Percentiles rank a stretch among this genome's conserved stretches.
phyloP scores from a whole-genome alignment of 2,329 filamentous ascomycete species.

The Ciborinia camelliae region DNA sequence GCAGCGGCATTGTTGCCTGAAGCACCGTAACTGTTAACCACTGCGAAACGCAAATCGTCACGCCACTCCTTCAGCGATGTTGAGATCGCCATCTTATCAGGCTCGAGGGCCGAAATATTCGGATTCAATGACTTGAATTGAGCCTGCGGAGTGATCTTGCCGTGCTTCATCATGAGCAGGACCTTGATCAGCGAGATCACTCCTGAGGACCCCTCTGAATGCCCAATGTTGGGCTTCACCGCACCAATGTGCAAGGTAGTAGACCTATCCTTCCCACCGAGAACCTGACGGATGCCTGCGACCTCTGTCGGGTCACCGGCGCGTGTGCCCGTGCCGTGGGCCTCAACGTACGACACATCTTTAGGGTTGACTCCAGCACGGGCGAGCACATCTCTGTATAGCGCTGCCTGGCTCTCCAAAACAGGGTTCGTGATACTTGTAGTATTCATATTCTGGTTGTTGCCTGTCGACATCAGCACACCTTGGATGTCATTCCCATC shows the following conservation, averaged over 20 bases:
- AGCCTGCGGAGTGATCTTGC: slow-evolving; percentile 41
- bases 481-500: slow-evolving; percentile 53
- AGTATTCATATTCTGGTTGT: slow-evolving; percentile 59
- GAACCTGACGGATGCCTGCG: slow-evolving; percentile 12
- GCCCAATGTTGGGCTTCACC: slow-evolving; percentile 40
- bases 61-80: neutral
- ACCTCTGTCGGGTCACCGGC: slow-evolving; percentile 26
- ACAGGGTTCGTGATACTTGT: slow-evolving; percentile 54
- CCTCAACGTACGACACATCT: slow-evolving; percentile 21
- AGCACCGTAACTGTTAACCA: slow-evolving; percentile 13
- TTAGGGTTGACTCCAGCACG: slow-evolving; percentile 15
- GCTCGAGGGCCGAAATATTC: slow-evolving; percentile 5
- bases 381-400: slow-evolving; percentile 18
- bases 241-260: slow-evolving; percentile 24
- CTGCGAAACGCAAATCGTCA: neutral
- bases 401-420: slow-evolving; percentile 44
- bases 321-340: slow-evolving; percentile 26
- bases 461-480: slow-evolving; percentile 50
- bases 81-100: neutral
- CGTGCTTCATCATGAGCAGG: slow-evolving; percentile 41
- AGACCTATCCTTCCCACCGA: slow-evolving; percentile 13
- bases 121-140: slow-evolving; percentile 41
- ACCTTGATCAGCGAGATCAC: slow-evolving; percentile 41
- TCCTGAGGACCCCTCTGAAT: slow-evolving; percentile 39
- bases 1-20: neutral